Evolutionary conservation across 176 grass and related monocot species (phyloP).

Genomic region (Aegilops longissima): DNA sequence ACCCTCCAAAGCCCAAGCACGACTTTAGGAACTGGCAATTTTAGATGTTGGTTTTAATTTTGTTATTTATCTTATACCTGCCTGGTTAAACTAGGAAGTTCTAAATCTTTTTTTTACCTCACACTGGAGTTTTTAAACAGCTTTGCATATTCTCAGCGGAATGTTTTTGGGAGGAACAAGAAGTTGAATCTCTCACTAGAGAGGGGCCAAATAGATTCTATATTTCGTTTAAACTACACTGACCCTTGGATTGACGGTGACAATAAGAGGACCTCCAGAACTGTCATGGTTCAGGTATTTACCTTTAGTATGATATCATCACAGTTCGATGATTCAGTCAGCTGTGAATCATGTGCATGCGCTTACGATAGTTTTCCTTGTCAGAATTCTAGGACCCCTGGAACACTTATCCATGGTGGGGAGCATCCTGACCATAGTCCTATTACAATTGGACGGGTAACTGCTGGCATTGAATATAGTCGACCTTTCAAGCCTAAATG

Average conservation of each 20-base stretch:
- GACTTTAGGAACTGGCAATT: not conserved
- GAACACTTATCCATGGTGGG: constrained; percentile 84
- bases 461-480: constrained; percentile 88
- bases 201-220: constrained; percentile 94
- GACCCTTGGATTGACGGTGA: constrained; percentile 97
- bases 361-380: constrained; percentile 28
- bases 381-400: constrained; percentile 87
- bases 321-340: constrained; percentile 8
- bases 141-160: constrained; percentile 90
- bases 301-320: constrained; percentile 17
- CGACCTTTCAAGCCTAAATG: constrained; percentile 87
- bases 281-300: constrained; percentile 82
- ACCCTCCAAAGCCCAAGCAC: not conserved
- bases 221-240: constrained; percentile 85
- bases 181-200: constrained; percentile 90
- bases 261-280: constrained; percentile 91
- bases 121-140: constrained; percentile 47
- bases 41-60: not conserved
- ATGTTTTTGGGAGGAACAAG: constrained; percentile 97
- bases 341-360: constrained; percentile 9
- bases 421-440: constrained; percentile 62
- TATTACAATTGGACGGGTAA: constrained; percentile 74
- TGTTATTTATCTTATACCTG: not conserved
- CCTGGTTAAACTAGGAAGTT: not conserved
- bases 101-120: not conserved